Evolutionary conservation across 345 rosid genomes (phyloP).

Genomic region (Rubroshorea leprosula): DNA sequence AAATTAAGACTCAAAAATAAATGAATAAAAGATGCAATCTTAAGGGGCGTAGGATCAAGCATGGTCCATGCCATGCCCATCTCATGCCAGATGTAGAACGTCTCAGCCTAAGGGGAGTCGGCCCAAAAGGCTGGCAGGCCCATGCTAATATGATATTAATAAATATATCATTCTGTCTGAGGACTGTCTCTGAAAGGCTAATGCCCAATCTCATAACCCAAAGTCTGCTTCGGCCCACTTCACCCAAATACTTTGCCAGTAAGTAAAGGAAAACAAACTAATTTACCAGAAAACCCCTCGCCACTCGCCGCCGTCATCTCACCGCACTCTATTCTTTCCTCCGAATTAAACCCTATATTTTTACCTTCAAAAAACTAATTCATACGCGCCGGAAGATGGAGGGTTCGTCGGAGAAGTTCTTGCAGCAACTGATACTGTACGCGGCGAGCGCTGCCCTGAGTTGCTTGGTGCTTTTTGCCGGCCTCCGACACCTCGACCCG

Average conservation of each 20-base stretch:
- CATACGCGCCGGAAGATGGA: conserved; percentile 28
- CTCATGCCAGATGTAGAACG: no score
- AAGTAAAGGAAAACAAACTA: neutral
- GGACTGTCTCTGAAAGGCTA: neutral
- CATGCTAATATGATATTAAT: no score
- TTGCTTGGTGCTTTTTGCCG: conserved; percentile 76
- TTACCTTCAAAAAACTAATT: neutral
- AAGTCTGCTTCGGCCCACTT: neutral
- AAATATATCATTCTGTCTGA: no score
- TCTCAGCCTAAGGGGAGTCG: no score
- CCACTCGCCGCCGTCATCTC: neutral
- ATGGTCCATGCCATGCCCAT: no score
- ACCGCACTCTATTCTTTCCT: neutral
- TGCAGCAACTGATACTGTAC: conserved; percentile 74
- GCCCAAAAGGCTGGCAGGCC: no score
- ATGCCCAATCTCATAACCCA: neutral
- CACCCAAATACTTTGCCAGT: neutral
- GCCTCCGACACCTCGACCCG: conserved; percentile 85
- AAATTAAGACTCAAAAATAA: no score
- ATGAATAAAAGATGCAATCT: no score
- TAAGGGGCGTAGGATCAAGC: no score
- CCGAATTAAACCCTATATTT: neutral
- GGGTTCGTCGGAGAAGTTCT: conserved; percentile 56
- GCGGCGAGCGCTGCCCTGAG: conserved; percentile 98
- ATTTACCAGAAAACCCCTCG: neutral